A percentile compares a stretch with the other conserved stretches of the same genome.
Evolutionary conservation across 768 basidiomycete species (phyloP).

Genomic region (Cystofilobasidium bisporidii): DNA sequence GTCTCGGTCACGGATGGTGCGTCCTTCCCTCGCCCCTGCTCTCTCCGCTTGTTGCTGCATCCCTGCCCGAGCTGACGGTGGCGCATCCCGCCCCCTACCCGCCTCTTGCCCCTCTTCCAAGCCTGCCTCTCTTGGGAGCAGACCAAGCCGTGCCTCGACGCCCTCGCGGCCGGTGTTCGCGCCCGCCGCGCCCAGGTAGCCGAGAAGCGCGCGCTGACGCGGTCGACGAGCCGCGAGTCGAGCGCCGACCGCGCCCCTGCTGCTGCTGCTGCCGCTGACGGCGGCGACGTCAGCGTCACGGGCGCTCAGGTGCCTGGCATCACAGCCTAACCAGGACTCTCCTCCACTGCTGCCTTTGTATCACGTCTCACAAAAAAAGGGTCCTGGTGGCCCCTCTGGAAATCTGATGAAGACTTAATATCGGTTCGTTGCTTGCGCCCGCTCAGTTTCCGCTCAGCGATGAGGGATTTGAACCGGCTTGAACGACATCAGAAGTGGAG

Average conservation of each 20-base stretch:
- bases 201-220: conserved; percentile 4
- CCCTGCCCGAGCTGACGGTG: no score
- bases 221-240: not conserved
- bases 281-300: conserved; percentile 5
- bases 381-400: not conserved
- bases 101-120: not conserved
- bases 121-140: conserved; percentile 31
- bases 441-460: no score
- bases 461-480: no score
- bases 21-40: conserved; percentile 14
- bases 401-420: no score
- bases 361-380: not conserved
- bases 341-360: not conserved
- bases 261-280: not conserved
- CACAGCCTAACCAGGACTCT: not conserved
- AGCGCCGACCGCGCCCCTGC: not conserved
- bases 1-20: conserved; percentile 37
- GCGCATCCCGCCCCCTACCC: not conserved
- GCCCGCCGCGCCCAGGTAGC: conserved; percentile 46
- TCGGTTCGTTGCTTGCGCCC: no score
- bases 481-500: no score
- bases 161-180: conserved; percentile 76
- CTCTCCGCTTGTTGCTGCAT: conserved; percentile 44
- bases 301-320: not conserved
- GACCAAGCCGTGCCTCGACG: conserved; percentile 64